Evolutionary conservation across 2,329 filamentous ascomycete species (phyloP).

Genomic region (Colletotrichum caudatum): DNA sequence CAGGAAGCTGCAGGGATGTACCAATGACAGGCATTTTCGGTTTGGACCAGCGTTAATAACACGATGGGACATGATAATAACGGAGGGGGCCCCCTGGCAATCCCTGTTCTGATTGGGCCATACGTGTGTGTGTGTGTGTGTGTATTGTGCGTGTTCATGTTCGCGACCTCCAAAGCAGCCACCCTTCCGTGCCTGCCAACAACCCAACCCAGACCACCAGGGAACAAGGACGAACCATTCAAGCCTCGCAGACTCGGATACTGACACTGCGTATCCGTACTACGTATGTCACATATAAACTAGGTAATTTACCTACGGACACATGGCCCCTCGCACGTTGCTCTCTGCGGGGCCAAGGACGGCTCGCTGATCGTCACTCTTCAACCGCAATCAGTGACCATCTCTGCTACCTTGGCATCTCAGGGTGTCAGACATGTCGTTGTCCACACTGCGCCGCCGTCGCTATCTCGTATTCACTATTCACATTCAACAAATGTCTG

Average conservation of each 20-base stretch:
- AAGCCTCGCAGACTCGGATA: neutral
- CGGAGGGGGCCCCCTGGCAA: constrained; percentile 3
- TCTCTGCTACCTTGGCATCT: constrained; percentile 7
- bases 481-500: neutral
- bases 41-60: constrained; percentile 37
- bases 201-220: neutral
- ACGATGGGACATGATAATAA: constrained; percentile 24
- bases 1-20: constrained; percentile 19
- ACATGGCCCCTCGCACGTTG: neutral
- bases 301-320: no score
- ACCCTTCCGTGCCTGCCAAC: neutral
- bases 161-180: neutral
- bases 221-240: constrained; percentile 2
- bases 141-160: neutral
- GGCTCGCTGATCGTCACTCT: neutral
- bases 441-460: neutral
- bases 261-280: neutral
- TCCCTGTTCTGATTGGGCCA: neutral
- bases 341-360: neutral
- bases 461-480: neutral
- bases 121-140: neutral
- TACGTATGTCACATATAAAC: no score
- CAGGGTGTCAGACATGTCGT: neutral
- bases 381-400: neutral
- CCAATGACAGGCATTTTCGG: constrained; percentile 19